Evolutionary conservation across 306 rosid species (phyloP), one percentile per base, ranked within the genome.

Genomic region (Rosa rugosa): DNA sequence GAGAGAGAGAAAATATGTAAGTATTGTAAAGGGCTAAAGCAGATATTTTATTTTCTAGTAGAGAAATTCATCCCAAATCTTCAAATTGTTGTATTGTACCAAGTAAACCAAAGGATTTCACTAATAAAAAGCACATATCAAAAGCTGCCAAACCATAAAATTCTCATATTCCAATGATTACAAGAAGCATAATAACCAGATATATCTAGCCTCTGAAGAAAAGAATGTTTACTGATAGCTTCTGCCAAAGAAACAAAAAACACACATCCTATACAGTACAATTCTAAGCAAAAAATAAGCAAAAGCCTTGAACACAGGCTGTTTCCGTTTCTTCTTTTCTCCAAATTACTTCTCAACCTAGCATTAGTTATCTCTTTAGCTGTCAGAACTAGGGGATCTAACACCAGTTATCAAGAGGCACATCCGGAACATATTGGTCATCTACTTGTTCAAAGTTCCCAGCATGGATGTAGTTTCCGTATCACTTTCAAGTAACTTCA

Each of bases 401-500:
- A 12, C 42, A 56, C 38, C 16, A 41, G 22, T 53, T 54, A 73
- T 73, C 53, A 74, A 20, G 64, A 71, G 27, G 77, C 67, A 56
- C 66, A 36, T 73, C 38, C 38, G 1, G n/a, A 73, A 54, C 67
- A 38, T 38, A 36, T 36, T n/a, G 49, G 12, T 20, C 51, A 53
- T 38, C 67, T n/a, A 53, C 77, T 74, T 74, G 68, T 57, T 74
- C 69, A 40, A 53, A 73, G 60, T 56, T 41, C 53, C 68, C 54
- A 56, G 22, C 68, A 57, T 57, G 10, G 69, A 74, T 41, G 40
- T 57, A 22, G 69, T 74, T 57, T 22, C 77, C 69, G 22, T 22
- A 8, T 74, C 69, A 41, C 69, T 74, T 74, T 74, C 77, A 38
- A 74, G 77, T 41, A 74, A 14, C 41, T 74, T 74, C 54, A 74